These are phyloP conservation scores for Magnusiomyces magnusii DNA, from an alignment of 1,139 yeast genomes.

Conservation along the genomic window DNA sequence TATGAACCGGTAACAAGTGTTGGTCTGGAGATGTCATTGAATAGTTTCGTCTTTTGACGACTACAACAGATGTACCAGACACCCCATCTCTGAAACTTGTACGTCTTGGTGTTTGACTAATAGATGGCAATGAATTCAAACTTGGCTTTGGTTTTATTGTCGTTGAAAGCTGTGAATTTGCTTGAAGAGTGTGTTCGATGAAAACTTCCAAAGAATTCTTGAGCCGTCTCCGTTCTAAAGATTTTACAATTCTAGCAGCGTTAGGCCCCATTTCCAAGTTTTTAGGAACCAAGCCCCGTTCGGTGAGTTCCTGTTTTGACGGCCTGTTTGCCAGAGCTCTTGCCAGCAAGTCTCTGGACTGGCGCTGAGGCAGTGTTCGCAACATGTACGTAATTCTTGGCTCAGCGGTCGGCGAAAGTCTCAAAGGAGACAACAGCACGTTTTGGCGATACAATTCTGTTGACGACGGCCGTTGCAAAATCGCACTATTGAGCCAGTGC, in stretches of 20 bases:
- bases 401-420: slow-evolving; percentile 25
- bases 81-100: background rate
- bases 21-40: background rate
- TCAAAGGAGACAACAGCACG: slow-evolving; percentile 23
- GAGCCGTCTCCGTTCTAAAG: background rate
- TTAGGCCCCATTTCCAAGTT: background rate
- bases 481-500: background rate
- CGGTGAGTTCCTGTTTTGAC: slow-evolving; percentile 21
- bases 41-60: slow-evolving; percentile 1
- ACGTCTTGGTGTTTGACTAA: background rate
- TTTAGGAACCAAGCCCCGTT: slow-evolving; percentile 20
- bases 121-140: background rate
- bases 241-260: slow-evolving; percentile 1
- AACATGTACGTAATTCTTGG: slow-evolving; percentile 22
- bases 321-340: slow-evolving; percentile 24
- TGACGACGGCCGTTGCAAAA: slow-evolving; percentile 22
- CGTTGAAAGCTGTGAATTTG: background rate
- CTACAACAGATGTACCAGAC: background rate
- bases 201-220: background rate
- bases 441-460: slow-evolving; percentile 24
- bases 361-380: slow-evolving; percentile 22
- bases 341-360: slow-evolving; percentile 23
- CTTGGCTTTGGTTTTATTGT: background rate
- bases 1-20: background rate
- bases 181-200: background rate